Percentiles rank a stretch among this genome's conserved stretches.
Conservation (phyloP, 2,329 filamentous ascomycete species). For the Pseudocercospora eumusae region DNA sequence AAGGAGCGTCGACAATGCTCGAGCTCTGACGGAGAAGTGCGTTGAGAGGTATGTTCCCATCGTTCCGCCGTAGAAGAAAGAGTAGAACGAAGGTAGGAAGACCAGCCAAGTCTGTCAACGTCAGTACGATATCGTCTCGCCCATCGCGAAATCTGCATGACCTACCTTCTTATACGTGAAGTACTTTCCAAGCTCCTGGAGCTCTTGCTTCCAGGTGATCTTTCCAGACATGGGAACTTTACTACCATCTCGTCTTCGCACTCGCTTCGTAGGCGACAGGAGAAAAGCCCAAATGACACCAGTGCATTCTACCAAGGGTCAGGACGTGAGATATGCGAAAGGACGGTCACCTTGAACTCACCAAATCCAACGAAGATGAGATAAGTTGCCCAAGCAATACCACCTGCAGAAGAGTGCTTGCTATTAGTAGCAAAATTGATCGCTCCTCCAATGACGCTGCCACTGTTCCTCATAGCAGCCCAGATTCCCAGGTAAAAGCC, state of each 20-base stretch:
- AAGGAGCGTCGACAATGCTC: slow-evolving; percentile 40
- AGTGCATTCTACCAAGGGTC: too few species aligned
- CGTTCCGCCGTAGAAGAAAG: slow-evolving; percentile 45
- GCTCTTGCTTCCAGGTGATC: slow-evolving; percentile 29
- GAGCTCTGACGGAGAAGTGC: slow-evolving; percentile 41
- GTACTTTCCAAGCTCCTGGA: slow-evolving; percentile 30
- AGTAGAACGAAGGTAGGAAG: slow-evolving; percentile 43
- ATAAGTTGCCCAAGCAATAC: slow-evolving; percentile 39
- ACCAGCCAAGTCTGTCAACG: slow-evolving; percentile 39
- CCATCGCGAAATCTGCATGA: background rate
- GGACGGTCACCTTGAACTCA: slow-evolving; percentile 1
- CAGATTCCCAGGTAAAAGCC: slow-evolving; percentile 41
- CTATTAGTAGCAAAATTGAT: slow-evolving; percentile 41
- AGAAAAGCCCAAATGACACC: slow-evolving; percentile 38
- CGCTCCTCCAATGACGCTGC: slow-evolving; percentile 41
- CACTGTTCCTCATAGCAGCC: slow-evolving; percentile 41
- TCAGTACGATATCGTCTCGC: background rate
- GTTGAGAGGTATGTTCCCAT: slow-evolving; percentile 42
- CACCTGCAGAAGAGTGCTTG: slow-evolving; percentile 26
- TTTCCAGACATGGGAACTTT: slow-evolving; percentile 28
- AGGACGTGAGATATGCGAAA: too few species aligned
- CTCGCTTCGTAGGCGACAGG: slow-evolving; percentile 32
- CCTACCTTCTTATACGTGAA: slow-evolving; percentile 35
- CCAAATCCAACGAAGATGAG: slow-evolving; percentile 39
- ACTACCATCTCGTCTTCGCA: slow-evolving; percentile 33